Evolutionary conservation across 2,329 filamentous ascomycete species (phyloP).

Genomic region (Colletotrichum chlorophyti): DNA sequence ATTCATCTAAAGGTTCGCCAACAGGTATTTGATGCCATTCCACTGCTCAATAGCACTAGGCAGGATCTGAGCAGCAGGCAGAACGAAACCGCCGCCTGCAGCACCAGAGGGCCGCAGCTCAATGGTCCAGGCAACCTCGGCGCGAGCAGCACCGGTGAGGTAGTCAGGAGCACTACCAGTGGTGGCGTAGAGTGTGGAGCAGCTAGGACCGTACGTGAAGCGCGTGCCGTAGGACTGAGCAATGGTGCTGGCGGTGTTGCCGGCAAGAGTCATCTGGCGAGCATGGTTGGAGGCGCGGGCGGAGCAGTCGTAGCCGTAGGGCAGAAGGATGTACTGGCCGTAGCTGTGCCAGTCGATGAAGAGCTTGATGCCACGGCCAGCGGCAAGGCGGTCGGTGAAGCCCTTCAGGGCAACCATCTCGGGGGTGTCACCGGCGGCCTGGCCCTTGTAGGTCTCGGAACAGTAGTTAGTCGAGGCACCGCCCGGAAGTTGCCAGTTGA

Average conservation of each 20-base stretch:
- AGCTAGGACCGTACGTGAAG: conserved; percentile 46
- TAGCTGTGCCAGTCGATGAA: conserved; percentile 58
- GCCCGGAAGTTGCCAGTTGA: conserved; percentile 56
- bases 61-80: conserved; percentile 45
- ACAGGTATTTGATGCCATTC: conserved; percentile 42
- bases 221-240: conserved; percentile 39
- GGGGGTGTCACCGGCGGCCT: conserved; percentile 50
- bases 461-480: conserved; percentile 61
- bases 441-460: conserved; percentile 54
- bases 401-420: conserved; percentile 57
- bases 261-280: conserved; percentile 46
- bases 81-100: conserved; percentile 43
- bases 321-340: conserved; percentile 50
- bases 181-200: conserved; percentile 44
- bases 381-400: conserved; percentile 38
- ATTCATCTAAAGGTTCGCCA: conserved; percentile 25
- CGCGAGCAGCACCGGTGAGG: conserved; percentile 33
- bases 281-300: conserved; percentile 45
- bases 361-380: conserved; percentile 44
- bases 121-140: conserved; percentile 47
- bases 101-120: conserved; percentile 41
- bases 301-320: conserved; percentile 53
- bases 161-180: conserved; percentile 40
- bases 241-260: conserved; percentile 37
- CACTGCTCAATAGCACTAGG: conserved; percentile 44